Evolutionary conservation across 2,329 filamentous ascomycete genomes (phyloP).

Genomic region (Xylaria sp.): DNA sequence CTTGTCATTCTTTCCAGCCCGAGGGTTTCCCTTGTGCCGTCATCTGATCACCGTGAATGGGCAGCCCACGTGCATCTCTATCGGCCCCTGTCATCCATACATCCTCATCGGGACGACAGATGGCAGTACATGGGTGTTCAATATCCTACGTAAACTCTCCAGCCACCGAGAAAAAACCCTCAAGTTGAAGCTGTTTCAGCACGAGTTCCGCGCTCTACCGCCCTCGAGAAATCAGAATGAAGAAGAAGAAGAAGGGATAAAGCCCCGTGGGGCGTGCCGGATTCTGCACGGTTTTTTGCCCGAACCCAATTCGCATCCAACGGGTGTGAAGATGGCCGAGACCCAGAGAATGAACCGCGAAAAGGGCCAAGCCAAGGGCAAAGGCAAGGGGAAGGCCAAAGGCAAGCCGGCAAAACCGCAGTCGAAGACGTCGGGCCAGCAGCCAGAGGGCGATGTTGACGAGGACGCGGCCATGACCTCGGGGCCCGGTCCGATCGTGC

Average conservation of each 20-base stretch:
- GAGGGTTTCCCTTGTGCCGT: conserved; percentile 63
- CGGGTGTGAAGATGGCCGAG: conserved; percentile 51
- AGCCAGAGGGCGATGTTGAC: conserved; percentile 48
- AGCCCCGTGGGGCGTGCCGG: conserved; percentile 59
- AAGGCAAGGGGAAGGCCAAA: conserved; percentile 42
- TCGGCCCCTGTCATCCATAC: conserved; percentile 63
- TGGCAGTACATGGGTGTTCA: conserved; percentile 62
- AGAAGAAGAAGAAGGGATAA: conserved; percentile 25
- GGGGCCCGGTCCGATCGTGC: conserved; percentile 54
- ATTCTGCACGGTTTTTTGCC: conserved; percentile 62
- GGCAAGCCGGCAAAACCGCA: conserved; percentile 38
- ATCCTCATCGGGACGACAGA: conserved; percentile 64
- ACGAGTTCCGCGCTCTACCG: conserved; percentile 59
- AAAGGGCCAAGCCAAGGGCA: conserved; percentile 52
- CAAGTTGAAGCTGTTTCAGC: conserved; percentile 62
- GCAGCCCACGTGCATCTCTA: conserved; percentile 60
- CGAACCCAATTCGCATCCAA: conserved; percentile 61
- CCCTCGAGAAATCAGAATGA: conserved; percentile 5
- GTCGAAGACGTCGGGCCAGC: conserved; percentile 44
- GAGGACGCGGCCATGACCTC: conserved; percentile 41
- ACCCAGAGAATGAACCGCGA: conserved; percentile 48
- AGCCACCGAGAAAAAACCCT: conserved; percentile 53
- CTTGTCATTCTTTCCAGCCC: conserved; percentile 63
- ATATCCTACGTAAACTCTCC: conserved; percentile 57
- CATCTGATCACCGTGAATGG: conserved; percentile 63